phyloP scores from a whole-genome alignment of 768 basidiomycete species.

The Leccinum rimulosum region DNA sequence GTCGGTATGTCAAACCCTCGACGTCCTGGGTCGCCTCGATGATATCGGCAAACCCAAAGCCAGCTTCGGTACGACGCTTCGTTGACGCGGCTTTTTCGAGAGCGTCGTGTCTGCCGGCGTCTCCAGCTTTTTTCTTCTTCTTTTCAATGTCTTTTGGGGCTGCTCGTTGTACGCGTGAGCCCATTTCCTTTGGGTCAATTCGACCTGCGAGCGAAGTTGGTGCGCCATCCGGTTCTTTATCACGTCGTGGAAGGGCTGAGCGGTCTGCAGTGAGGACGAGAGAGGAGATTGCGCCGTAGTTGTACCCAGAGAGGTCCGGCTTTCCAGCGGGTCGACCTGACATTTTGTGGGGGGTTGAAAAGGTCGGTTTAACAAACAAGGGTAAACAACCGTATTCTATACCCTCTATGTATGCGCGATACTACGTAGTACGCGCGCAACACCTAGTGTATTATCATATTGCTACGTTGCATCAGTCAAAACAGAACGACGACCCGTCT shows the following conservation, averaged over 20 bases:
- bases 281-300: slow-evolving; percentile 93
- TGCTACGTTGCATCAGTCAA: no score
- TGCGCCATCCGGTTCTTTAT: slow-evolving; percentile 96
- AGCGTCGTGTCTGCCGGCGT: slow-evolving; percentile 46
- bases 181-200: slow-evolving; percentile 91
- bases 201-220: slow-evolving; percentile 90
- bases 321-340: slow-evolving; percentile 46
- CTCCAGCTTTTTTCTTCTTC: slow-evolving; percentile 85
- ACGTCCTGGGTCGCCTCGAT: slow-evolving; percentile 92
- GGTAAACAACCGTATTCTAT: neutral
- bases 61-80: slow-evolving; percentile 61
- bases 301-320: slow-evolving; percentile 87
- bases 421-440: no score
- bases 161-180: slow-evolving; percentile 80
- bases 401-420: no score
- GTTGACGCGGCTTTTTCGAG: slow-evolving; percentile 52
- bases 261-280: slow-evolving; percentile 92
- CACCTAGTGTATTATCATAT: neutral
- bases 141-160: slow-evolving; percentile 87
- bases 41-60: slow-evolving; percentile 85
- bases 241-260: slow-evolving; percentile 75
- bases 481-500: neutral
- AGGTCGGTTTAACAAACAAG: neutral
- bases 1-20: slow-evolving; percentile 90
- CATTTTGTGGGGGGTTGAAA: slow-evolving; percentile 26